A percentile compares a stretch with the other conserved stretches of the same genome.
phyloP scores from a whole-genome alignment of 1,284 basidiomycete genomes.

The Athelia psychrophila region DNA sequence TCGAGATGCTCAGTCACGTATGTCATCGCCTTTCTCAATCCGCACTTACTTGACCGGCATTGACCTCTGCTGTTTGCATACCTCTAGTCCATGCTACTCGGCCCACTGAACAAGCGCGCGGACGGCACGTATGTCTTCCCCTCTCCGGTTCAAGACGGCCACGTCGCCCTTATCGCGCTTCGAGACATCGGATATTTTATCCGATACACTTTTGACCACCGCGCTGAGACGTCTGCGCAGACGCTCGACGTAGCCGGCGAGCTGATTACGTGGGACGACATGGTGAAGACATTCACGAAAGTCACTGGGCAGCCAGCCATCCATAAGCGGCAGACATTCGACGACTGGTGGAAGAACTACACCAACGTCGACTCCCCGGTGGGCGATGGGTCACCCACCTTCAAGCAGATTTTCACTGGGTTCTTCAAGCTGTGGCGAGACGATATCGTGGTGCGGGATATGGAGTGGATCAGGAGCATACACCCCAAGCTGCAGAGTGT shows the following conservation, averaged over 20 bases:
- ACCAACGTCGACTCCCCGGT: conserved; percentile 29
- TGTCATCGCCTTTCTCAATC: not conserved
- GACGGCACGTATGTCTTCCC: conserved; percentile 47
- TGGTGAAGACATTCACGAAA: conserved; percentile 39
- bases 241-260: conserved; percentile 42
- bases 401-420: not conserved
- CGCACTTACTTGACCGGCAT: not conserved
- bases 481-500: not conserved
- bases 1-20: conserved; percentile 2
- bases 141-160: conserved; percentile 33
- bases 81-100: conserved; percentile 28
- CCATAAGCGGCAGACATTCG: conserved; percentile 32
- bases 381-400: conserved; percentile 27
- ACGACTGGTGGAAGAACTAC: conserved; percentile 39
- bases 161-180: conserved; percentile 43
- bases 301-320: conserved; percentile 42
- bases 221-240: conserved; percentile 32
- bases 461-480: not conserved
- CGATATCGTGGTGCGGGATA: not conserved
- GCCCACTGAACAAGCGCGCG: conserved; percentile 31
- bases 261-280: conserved; percentile 39
- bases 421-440: not conserved
- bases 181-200: conserved; percentile 46
- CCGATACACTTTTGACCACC: conserved; percentile 44
- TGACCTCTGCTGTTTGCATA: conserved; percentile 10